These are phyloP conservation scores for Amaranthus hypochondriacus DNA, from an alignment of 148 eudicot species.

Conservation along the genomic window DNA sequence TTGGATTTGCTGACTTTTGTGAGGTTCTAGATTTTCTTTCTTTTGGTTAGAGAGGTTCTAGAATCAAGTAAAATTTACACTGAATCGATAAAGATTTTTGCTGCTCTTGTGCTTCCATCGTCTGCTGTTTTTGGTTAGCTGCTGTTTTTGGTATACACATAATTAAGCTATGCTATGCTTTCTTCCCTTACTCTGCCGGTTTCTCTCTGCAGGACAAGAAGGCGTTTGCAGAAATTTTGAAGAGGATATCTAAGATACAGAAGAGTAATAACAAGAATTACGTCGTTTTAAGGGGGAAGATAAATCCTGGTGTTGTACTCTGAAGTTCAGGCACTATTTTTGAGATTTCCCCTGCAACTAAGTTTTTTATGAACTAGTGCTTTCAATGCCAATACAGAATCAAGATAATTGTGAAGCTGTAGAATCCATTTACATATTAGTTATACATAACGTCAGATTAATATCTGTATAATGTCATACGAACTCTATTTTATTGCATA, in stretches of 20 bases:
- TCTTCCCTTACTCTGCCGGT: background rate
- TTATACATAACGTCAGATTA: too few relatives aligned
- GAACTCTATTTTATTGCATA: background rate
- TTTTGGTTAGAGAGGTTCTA: too few relatives aligned
- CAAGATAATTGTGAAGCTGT: background rate
- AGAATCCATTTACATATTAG: background rate
- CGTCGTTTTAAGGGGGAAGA: slow-evolving; percentile 59
- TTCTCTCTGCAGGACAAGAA: slow-evolving; percentile 66
- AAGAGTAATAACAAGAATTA: slow-evolving; percentile 60
- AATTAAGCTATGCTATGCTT: background rate
- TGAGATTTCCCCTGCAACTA: slow-evolving; percentile 13
- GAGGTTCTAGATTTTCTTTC: too few relatives aligned
- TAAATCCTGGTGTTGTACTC: background rate
- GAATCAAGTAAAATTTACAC: too few relatives aligned
- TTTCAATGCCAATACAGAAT: background rate
- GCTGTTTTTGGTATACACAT: too few relatives aligned
- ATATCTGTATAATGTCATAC: background rate
- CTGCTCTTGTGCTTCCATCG: too few relatives aligned
- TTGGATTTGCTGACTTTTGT: too few relatives aligned
- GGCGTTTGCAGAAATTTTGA: slow-evolving; percentile 78
- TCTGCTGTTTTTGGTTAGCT: too few relatives aligned
- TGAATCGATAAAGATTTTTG: too few relatives aligned
- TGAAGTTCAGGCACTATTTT: background rate
- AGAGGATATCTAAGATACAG: slow-evolving; percentile 82
- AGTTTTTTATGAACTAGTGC: background rate